Base-by-base conservation (phyloP, 139 green algal genomes). In the Picochlorum costavermella region DNA sequence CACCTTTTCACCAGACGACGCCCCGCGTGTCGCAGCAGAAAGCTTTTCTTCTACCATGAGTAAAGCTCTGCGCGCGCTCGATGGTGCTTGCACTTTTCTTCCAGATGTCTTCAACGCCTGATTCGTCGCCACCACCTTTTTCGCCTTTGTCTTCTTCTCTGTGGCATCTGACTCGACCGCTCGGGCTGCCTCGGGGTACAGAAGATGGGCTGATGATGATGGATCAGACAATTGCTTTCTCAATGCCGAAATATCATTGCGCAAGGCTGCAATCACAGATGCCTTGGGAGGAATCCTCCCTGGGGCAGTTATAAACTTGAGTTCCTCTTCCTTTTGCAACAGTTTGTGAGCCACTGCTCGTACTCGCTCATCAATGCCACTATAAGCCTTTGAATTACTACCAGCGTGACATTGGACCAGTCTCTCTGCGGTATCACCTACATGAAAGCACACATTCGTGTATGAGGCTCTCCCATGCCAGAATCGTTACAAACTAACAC, bases 291-390 rank as follows among this genome's bases (percentile, higher is more conserved):
- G 25, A 5, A 55, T 45, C 20, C 33, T 36, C 6, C 60, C 60
- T n/a, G 60, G 60, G 9, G 25, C 9, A 26, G 36, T 56, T 36
- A 66, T 29, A 17, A 26, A 20, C 13, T 23, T 55, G 14, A 66
- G 48, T 43, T 66, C 60, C 13, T 55, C 60, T 25, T 53, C 60
- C 37, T 66, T 66, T 55, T 66, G 60, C 13, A 55, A 16, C 9
- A 66, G 60, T 10, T 28, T 23, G 13, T 43, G 13, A 12, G 60
- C 36, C 14, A 57, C 60, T 49, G 50, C 20, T 59, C 16, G 11
- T 59, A n/a, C 12, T 59, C 50, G 20, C 9, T 20, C 14, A 59
- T 37, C 50, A n/a, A 31, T 59, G 8, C 25, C 25, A 40, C 5
- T 33, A 6, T 30, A 17, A 6, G 12, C 20, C 31, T 0, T 10